Evolutionary conservation across 1,284 basidiomycete species (phyloP).

Genomic region (Xanthoconium separans): DNA sequence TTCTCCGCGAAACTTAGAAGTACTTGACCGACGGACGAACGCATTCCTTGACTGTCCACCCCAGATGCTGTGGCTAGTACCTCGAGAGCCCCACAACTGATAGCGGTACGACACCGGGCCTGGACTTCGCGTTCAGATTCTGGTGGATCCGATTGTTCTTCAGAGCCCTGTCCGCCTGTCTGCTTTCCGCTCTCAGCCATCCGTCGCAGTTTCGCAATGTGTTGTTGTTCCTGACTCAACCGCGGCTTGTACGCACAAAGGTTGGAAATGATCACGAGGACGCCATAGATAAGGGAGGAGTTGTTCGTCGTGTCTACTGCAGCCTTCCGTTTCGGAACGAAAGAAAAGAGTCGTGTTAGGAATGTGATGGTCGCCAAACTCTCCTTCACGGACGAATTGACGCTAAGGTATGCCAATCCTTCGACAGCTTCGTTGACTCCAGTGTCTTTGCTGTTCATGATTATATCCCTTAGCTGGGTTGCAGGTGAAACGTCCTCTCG

Average conservation of each 20-base stretch:
- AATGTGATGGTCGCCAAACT: constrained; percentile 59
- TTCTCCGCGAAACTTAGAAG: constrained; percentile 77
- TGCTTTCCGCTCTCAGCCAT: constrained; percentile 60
- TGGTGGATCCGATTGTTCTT: constrained; percentile 35
- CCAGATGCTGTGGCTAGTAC: constrained; percentile 59
- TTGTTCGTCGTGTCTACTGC: constrained; percentile 30
- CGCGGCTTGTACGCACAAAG: constrained; percentile 68
- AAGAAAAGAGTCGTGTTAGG: constrained; percentile 59
- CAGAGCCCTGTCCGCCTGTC: constrained; percentile 13
- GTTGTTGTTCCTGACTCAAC: constrained; percentile 75
- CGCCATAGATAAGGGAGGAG: constrained; percentile 69
- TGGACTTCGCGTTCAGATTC: constrained; percentile 68
- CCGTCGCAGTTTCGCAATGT: constrained; percentile 71
- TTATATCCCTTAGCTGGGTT: constrained; percentile 55
- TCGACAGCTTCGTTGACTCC: constrained; percentile 67
- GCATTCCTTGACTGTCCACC: constrained; percentile 56
- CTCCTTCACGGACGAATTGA: constrained; percentile 66
- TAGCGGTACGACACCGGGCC: constrained; percentile 52
- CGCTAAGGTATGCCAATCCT: constrained; percentile 79
- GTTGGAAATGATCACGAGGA: constrained; percentile 74
- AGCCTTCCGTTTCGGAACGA: constrained; percentile 52
- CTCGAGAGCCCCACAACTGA: constrained; percentile 62
- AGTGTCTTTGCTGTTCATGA: constrained; percentile 41
- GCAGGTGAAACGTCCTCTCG: constrained; percentile 49
- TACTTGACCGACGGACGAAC: constrained; percentile 51